A percentile compares a stretch with the other conserved stretches of the same genome.
Evolutionary conservation across 208 protist species (phyloP).

Genomic region (Blechomonas ayalai): DNA sequence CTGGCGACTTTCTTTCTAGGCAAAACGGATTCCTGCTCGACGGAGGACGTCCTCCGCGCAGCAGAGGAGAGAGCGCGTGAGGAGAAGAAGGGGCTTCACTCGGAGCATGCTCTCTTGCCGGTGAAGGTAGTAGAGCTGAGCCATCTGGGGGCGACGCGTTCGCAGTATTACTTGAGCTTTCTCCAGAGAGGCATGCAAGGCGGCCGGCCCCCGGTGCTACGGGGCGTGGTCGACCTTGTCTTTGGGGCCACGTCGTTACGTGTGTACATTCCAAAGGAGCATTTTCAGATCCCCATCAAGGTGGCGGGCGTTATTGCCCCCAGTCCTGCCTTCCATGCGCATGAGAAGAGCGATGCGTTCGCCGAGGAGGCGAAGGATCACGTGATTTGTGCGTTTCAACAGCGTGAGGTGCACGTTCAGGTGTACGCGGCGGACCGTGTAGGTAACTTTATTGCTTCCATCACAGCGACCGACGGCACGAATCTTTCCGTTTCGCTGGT

Average conservation of each 20-base stretch:
- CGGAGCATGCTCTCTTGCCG: conserved; percentile 10
- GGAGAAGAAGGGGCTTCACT: conserved; percentile 41
- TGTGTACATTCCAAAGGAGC: conserved; percentile 82
- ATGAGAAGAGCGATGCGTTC: conserved; percentile 44
- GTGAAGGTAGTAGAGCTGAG: conserved; percentile 74
- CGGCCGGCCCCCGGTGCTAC: conserved; percentile 57
- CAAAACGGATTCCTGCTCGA: conserved; percentile 62
- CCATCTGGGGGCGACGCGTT: conserved; percentile 68
- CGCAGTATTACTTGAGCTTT: conserved; percentile 84
- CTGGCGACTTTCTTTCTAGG: conserved; percentile 78
- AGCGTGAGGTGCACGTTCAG: conserved; percentile 78
- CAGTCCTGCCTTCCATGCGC: conserved; percentile 25
- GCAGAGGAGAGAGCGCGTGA: conserved; percentile 51
- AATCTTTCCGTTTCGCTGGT: conserved; percentile 70
- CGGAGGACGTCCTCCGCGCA: conserved; percentile 40
- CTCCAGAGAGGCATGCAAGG: conserved; percentile 86
- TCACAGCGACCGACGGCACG: conserved; percentile 54
- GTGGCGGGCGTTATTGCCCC: conserved; percentile 79
- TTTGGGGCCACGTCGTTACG: conserved; percentile 75
- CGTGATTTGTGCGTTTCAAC: conserved; percentile 53
- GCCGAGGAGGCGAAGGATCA: conserved; percentile 75
- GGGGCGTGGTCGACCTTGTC: conserved; percentile 74
- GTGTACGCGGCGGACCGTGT: conserved; percentile 73
- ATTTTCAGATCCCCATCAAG: conserved; percentile 84
- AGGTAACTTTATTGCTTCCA: conserved; percentile 80